Base-by-base conservation (phyloP, 129 eudicot genomes). In the Helianthus tuberosus region DNA sequence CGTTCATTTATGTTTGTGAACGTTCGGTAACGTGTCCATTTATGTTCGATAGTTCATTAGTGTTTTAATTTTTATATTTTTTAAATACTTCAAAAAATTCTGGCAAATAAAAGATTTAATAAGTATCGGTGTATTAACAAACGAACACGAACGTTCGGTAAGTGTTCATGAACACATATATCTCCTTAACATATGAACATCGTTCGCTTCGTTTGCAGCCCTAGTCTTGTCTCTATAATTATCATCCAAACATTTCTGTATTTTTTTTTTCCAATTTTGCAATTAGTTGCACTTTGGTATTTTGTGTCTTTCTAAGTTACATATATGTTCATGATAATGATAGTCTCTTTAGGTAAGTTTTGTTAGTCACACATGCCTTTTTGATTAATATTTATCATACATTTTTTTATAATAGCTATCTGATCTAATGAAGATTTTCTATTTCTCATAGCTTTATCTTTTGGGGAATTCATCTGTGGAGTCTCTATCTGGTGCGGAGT, bases 381-480 rank as follows among this genome's bases (percentile, higher is more conserved):
- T 50, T n/a, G 29, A 36, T 14, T 49, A 16, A 11, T 44, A 47
- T 60, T 44, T 11, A 63, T 38, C 25, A 27, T 41, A 39, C 35
- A 15, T 17, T 75, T 17, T 75, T 17, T 20, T 53, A 5, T 54
- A 10, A n/a, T 48, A 48, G 39, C 35, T 60, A 52, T 70, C 51
- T 75, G 49, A 39, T 57, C 64, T 70, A 35, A 71, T 53, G 39
- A 23, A 74, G 66, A 48, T 25, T 64, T 8, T 53, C 20, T 17
- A 13, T 68, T 62, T 88, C 8, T 75, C 54, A 71, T 91, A 94
- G 98, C 97, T 94, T 53, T 90, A 88, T 86, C 80, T 94, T 75
- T 84, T 94, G 96, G 98, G 89, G 70, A 85, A 82, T 73, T 88
- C 93, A 12, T 88, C 96, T 7, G 98, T 88, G 89, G 98, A 94